Base-by-base conservation (phyloP, 495 filamentous ascomycete genomes). In the Staphylotrichum longicolle region DNA sequence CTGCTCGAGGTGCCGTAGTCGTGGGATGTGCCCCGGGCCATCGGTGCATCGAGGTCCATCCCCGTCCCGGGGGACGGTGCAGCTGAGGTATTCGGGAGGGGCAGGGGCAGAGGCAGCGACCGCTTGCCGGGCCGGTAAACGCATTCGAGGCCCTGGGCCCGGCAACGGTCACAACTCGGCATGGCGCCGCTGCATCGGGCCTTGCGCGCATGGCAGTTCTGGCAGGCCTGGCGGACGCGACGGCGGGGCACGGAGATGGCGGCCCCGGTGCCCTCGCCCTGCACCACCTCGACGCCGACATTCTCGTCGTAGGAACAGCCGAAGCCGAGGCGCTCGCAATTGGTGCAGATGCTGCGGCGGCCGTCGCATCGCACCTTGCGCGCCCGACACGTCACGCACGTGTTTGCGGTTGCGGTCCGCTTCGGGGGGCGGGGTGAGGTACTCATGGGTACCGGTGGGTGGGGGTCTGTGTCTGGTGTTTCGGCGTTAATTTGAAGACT, bases 291-390 rank as follows among this genome's bases (percentile, higher is more conserved):
- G 40, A 68, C 58, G 57, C 62, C 63, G 42, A 59, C 62, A 50
- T 53, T 63, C 53, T 78, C 77, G 58, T 79, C 75, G 60, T 79
- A 81, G n/a, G 77, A 77, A 55, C 78, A 81, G 42, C 69, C 68
- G 57, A 81, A 79, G 41, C 76, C 77, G 10, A 81, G 72, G 9
- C 78, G 78, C 54, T 80, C 76, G 65, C 78, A 81, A 68, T 79
- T 80, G 63, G 74, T 71, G 61, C 78, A 81, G 54, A 74, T 65
- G 15, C 69, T 71, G 12, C 72, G 77, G 0, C 73, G 73, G 10
- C 78, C 78, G 54, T 81, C 78, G 65, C 78, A 81, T 32, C 78
- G 77, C 14, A 81, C 78, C 67, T 81, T 81, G 61, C 78, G 77
- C 34, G 74, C 72, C 11, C 78, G 76, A 60, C 78, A 81, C 8